Base-by-base conservation (phyloP, 352 stramenopile genomes). In the Phytopythium chamaehyphon region DNA sequence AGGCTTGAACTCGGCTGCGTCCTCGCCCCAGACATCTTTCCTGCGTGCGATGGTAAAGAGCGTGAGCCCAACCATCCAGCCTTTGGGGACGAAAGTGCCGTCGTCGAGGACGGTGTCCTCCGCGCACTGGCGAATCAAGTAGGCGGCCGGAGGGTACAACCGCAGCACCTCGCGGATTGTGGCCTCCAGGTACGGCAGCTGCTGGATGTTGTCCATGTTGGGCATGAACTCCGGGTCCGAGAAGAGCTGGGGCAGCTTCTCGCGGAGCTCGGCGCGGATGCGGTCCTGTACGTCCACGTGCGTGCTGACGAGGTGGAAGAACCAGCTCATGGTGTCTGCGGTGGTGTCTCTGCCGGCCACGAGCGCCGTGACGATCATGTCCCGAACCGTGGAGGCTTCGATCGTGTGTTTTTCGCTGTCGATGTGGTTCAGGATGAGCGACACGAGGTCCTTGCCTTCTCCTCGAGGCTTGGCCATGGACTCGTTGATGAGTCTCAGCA, bases 161-260 rank as follows among this genome's bases (percentile, higher is more conserved):
- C 83, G 73, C 23, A 94, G 57, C 23, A 61, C 80, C 57, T 94
- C 83, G 4, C 57, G 71, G 33, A 91, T 61, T 6, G 76, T 61
- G 1, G 74, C 82, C 26, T 83, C 65, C 1, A 90, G 42, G 54
- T 91, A 93, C 23, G 67, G 61, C 21, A 91, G 52, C 24, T 75
- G 54, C 23, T 72, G 56, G 14, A 88, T 40, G 15, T 89, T 54
- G 7, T 79, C 59, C 48, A 81, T 69, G 0, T 63, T 59, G 0
- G 73, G 59, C 9, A 54, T 54, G n/a, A 63, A 40, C 26, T 61
- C 26, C 40, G 57, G 50, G 12, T 55, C 58, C 3, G 35, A 47
- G 19, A 57, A 16, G 1, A 79, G 39, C 15, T 55, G 47, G 0
- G 70, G 28, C 28, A 33, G 9, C 28, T 33, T 33, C 28, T 33